A percentile compares a stretch with the other conserved stretches of the same genome.
Evolutionary conservation across 345 rosid species (phyloP).

Genomic region (Geranium brycei): DNA sequence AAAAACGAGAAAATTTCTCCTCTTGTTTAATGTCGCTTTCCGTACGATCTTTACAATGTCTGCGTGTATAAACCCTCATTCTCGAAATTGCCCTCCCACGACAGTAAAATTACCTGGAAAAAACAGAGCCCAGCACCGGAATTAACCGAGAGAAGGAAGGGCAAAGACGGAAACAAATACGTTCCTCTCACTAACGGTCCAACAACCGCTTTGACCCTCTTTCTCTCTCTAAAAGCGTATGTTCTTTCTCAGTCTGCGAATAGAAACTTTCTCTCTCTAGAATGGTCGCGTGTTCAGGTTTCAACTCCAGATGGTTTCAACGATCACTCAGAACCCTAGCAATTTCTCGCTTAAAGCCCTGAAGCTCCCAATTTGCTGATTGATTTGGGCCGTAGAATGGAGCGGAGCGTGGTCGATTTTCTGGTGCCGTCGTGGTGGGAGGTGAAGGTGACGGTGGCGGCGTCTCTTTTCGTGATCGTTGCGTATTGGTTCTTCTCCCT

Average conservation of each 20-base stretch:
- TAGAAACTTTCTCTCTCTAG: not conserved
- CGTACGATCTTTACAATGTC: not conserved
- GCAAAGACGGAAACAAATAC: not conserved
- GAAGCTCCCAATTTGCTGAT: not conserved
- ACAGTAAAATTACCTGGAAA: not conserved
- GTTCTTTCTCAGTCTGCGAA: not conserved
- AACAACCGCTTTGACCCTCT: not conserved
- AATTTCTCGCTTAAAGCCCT: not conserved
- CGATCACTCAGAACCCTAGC: not conserved
- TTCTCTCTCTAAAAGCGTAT: not conserved
- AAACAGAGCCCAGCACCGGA: not conserved
- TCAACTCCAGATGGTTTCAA: not conserved
- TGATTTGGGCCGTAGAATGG: not conserved
- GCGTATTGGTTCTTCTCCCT: conserved; percentile 51
- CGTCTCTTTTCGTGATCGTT: conserved; percentile 43
- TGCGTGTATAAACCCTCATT: not conserved
- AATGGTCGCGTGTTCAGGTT: not conserved
- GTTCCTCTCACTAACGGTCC: not conserved
- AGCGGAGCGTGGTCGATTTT: conserved; percentile 23
- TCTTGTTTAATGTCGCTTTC: not conserved
- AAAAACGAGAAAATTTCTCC: no score
- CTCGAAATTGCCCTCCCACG: not conserved
- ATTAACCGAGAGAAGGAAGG: not conserved
- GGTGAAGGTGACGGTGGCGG: conserved; percentile 54
- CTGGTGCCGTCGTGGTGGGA: conserved; percentile 88